Base-by-base conservation (phyloP, 75 land plant species). In the Selaginella tamariscina region DNA sequence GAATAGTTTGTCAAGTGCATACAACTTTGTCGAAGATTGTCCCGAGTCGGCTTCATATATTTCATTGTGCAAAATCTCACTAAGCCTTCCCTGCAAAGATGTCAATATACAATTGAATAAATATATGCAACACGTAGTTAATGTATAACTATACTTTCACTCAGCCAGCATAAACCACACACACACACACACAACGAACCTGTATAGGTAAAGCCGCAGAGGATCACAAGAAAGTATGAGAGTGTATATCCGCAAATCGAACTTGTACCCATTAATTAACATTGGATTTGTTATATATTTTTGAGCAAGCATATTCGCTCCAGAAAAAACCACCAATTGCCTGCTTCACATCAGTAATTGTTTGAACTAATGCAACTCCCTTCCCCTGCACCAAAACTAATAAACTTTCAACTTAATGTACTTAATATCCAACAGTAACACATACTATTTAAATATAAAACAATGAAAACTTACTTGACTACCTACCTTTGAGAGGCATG, bases 1-100 rank as follows among this genome's bases (percentile, higher is more conserved):
- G 78, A 70, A 71, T 76, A 76, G 39, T 76, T 76, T 27, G 78
- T 76, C 9, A 76, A 55, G 29, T 76, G 78, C 78, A 76, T 76
- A 28, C 78, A 76, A 44, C 73, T 76, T 0, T 31, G 65, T 21
- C 64, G 64, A 31, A 76, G 39, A 55, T 76, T 76, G 18, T 49
- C 66, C 1, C 55, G 74, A 1, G 28, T 33, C 1, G 78, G 78
- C 31, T 76, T 76, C 33, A 65, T 55, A 56, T 76, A 76, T 39
- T 72, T 76, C 74, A 70, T 72, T 0, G 78, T 76, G 64, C 78
- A 76, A 66, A 76, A 76, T n/a, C 78, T 54, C 20, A 54, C 68
- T 22, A 76, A 56, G 2, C 78, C 78, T 65, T 76, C 78, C 31
- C 78, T 76, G 55, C 32, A 32, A 15, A n/a, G n/a, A n/a, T n/a